Evolutionary conservation across 1,284 basidiomycete genomes (phyloP).

Genomic region (Golubevia sp.): DNA sequence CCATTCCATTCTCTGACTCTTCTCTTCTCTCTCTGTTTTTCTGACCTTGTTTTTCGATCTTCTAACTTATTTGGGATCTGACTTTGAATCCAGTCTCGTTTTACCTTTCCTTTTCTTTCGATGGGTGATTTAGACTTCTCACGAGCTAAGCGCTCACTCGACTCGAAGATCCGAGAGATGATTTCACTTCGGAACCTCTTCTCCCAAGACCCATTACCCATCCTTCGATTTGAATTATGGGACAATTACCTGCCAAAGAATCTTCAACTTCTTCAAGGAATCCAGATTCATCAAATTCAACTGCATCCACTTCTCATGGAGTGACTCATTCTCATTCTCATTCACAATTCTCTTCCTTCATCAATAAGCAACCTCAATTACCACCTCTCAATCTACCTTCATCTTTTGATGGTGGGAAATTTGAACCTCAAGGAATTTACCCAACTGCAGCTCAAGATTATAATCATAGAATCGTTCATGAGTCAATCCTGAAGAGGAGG

Average conservation of each 20-base stretch:
- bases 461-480: conserved; percentile 41
- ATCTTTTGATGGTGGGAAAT: conserved; percentile 40
- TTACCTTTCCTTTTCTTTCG: too few relatives aligned
- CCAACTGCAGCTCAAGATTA: conserved; percentile 31
- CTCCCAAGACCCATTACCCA: too few relatives aligned
- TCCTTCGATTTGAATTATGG: too few relatives aligned
- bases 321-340: conserved; percentile 1
- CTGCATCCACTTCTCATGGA: not conserved
- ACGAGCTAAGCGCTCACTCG: too few relatives aligned
- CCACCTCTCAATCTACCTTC: not conserved
- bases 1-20: not conserved
- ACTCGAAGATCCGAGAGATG: too few relatives aligned
- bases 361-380: not conserved
- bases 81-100: not conserved
- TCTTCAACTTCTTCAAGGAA: not conserved
- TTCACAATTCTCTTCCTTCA: not conserved
- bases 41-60: not conserved
- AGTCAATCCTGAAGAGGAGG: conserved; percentile 38
- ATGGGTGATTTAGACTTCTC: too few relatives aligned
- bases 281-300: not conserved
- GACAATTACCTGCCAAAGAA: not conserved
- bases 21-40: not conserved
- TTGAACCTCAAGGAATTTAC: conserved; percentile 52
- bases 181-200: too few relatives aligned
- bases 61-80: not conserved